Evolutionary conservation across 2,329 filamentous ascomycete species (phyloP).

Genomic region (Aspergillaceae sp.): DNA sequence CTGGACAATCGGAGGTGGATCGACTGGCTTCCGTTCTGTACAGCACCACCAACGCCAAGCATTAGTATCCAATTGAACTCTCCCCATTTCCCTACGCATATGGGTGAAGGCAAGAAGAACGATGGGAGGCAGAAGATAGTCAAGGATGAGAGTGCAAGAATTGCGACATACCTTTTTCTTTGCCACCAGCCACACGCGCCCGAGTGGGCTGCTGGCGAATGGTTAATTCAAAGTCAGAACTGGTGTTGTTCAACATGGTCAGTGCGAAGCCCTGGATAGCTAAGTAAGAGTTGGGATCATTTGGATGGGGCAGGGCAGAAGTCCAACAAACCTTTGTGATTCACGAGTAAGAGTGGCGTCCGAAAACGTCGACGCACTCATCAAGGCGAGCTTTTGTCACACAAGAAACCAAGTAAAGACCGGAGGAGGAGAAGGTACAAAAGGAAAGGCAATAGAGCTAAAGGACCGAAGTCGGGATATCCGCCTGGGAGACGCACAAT

Average conservation of each 20-base stretch:
- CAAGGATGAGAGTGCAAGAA: neutral
- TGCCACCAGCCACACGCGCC: constrained; percentile 60
- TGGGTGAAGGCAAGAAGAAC: too few relatives aligned
- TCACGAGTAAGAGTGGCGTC: constrained; percentile 35
- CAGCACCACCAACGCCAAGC: neutral
- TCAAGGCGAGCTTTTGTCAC: constrained; percentile 27
- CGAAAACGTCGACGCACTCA: constrained; percentile 34
- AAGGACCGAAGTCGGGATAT: constrained; percentile 15
- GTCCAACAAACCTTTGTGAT: constrained; percentile 31
- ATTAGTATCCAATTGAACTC: constrained; percentile 6
- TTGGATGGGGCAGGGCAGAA: constrained; percentile 8
- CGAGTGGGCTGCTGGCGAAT: constrained; percentile 60
- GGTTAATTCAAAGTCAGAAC: constrained; percentile 48
- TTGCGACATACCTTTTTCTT: constrained; percentile 58
- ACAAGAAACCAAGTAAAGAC: constrained; percentile 2
- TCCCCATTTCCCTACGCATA: neutral
- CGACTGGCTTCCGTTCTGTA: constrained; percentile 72
- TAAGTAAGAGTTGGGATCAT: constrained; percentile 21
- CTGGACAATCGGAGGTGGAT: constrained; percentile 74
- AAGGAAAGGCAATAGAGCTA: constrained; percentile 11
- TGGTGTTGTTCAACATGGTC: constrained; percentile 35
- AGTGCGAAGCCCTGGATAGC: constrained; percentile 26
- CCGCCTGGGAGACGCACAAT: constrained; percentile 12
- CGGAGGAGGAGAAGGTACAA: constrained; percentile 2
- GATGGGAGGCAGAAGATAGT: too few relatives aligned